A percentile compares a stretch with the other conserved stretches of the same genome.
phyloP scores from a whole-genome alignment of 2,329 filamentous ascomycete genomes.

The Microdochium nivale region DNA sequence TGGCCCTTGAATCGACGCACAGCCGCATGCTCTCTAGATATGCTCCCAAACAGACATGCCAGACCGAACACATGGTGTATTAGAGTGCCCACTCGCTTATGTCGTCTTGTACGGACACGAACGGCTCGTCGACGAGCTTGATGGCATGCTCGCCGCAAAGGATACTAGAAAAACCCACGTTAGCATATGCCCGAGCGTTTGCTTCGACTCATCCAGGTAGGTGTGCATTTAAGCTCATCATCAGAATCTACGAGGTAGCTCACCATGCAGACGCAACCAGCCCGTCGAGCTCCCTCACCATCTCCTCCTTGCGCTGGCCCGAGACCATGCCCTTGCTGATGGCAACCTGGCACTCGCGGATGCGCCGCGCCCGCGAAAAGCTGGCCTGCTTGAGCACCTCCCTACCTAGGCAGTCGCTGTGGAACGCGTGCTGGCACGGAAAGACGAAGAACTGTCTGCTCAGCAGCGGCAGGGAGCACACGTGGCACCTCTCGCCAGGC shows the following conservation, averaged over 20 bases:
- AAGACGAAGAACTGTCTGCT: slow-evolving; percentile 97
- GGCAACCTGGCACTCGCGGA: slow-evolving; percentile 76
- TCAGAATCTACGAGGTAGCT: slow-evolving; percentile 23
- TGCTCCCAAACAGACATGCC: not conserved
- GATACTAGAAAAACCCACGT: slow-evolving; percentile 48
- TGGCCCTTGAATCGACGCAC: too few species aligned
- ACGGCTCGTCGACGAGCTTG: slow-evolving; percentile 88
- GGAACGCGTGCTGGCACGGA: slow-evolving; percentile 95
- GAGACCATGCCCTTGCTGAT: slow-evolving; percentile 68
- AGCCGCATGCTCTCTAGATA: too few species aligned
- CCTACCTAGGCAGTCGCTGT: slow-evolving; percentile 85
- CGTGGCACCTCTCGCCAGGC: slow-evolving; percentile 88
- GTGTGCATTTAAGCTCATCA: too few species aligned
- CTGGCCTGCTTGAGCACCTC: slow-evolving; percentile 79
- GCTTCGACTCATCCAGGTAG: too few species aligned
- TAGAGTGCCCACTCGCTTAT: slow-evolving; percentile 71
- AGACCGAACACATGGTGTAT: slow-evolving; percentile 5
- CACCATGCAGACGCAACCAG: slow-evolving; percentile 85
- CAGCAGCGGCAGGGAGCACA: slow-evolving; percentile 76
- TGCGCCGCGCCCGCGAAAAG: slow-evolving; percentile 65
- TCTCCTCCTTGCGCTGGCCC: slow-evolving; percentile 66
- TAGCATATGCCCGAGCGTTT: too few species aligned
- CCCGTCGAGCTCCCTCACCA: slow-evolving; percentile 84
- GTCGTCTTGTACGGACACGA: slow-evolving; percentile 67
- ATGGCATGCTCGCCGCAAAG: slow-evolving; percentile 93